These are phyloP conservation scores for Venturia aucupariae DNA, from an alignment of 2,329 filamentous ascomycete species.

Conservation along the genomic window DNA sequence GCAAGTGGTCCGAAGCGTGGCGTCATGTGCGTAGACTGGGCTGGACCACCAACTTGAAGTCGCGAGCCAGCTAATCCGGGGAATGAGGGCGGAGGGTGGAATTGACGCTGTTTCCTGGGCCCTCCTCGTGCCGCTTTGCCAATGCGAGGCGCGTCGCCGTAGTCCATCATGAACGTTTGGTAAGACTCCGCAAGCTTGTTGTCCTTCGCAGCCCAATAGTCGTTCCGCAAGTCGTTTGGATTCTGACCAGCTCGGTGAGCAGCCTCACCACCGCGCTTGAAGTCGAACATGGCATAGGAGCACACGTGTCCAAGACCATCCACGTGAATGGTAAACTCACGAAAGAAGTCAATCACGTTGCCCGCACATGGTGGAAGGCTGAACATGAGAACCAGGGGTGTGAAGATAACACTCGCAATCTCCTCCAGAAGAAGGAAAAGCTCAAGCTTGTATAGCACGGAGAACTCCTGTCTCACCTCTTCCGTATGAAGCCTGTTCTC, in stretches of 20 bases:
- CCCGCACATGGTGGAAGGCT: conserved; percentile 83
- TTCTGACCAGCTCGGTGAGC: conserved; percentile 22
- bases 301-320: conserved; percentile 94
- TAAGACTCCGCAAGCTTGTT: conserved; percentile 98
- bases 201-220: conserved; percentile 92
- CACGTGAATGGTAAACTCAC: conserved; percentile 94
- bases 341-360: conserved; percentile 93
- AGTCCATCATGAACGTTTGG: conserved; percentile 90
- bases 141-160: conserved; percentile 34
- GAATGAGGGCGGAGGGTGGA: conserved; percentile 68
- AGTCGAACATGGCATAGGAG: conserved; percentile 95
- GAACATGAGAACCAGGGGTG: conserved; percentile 79
- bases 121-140: conserved; percentile 10
- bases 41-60: neutral
- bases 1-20: conserved; percentile 16
- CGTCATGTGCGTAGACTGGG: conserved; percentile 8
- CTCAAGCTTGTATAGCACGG: conserved; percentile 83
- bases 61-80: conserved; percentile 32
- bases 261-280: conserved; percentile 66
- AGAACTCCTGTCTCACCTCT: conserved; percentile 85
- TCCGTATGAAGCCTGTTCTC: conserved; percentile 82
- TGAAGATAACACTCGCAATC: conserved; percentile 82
- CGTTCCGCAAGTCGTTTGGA: conserved; percentile 55
- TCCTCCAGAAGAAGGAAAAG: conserved; percentile 88
- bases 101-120: conserved; percentile 40